These are phyloP conservation scores for Arthrinium puccinioides DNA, from an alignment of 2,329 filamentous ascomycete species.

Conservation along the genomic window DNA sequence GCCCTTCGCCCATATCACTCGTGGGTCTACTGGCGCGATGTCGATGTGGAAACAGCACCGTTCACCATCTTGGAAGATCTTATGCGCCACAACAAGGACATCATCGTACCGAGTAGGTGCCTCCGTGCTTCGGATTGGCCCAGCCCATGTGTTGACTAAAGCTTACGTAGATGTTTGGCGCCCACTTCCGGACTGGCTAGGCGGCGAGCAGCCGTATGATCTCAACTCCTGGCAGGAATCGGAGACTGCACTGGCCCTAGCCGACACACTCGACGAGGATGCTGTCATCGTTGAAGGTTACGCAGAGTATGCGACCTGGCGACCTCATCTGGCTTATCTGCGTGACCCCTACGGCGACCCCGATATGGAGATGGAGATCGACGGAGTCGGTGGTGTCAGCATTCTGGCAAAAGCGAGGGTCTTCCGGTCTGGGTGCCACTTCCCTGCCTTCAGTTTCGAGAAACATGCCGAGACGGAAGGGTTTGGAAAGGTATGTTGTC, in stretches of 20 bases:
- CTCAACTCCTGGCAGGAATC: conserved; percentile 99
- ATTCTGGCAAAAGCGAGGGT: conserved; percentile 95
- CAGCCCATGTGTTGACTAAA: conserved; percentile 20
- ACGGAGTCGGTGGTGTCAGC: conserved; percentile 94
- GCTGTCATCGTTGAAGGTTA: conserved; percentile 98
- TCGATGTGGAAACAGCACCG: conserved; percentile 94
- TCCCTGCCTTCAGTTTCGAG: conserved; percentile 96
- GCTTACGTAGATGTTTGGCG: conserved; percentile 81
- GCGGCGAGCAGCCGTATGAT: conserved; percentile 96
- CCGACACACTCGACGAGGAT: conserved; percentile 93
- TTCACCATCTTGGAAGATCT: conserved; percentile 95
- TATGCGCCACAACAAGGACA: conserved; percentile 98
- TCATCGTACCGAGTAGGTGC: conserved; percentile 89
- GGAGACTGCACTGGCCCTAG: conserved; percentile 86
- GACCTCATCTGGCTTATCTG: conserved; percentile 92
- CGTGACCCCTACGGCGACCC: conserved; percentile 95
- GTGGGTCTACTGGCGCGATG: conserved; percentile 99
- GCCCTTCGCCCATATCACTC: conserved; percentile 91
- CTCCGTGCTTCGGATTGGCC: neutral
- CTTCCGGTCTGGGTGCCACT: conserved; percentile 91
- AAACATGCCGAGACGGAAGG: conserved; percentile 98
- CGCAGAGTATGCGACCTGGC: conserved; percentile 97
- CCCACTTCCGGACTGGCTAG: conserved; percentile 96
- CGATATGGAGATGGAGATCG: conserved; percentile 99
- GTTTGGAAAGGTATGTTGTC: conserved; percentile 77